Evolutionary conservation across 495 filamentous ascomycete genomes (phyloP).

Genomic region (Hyaloscypha hepaticicola): DNA sequence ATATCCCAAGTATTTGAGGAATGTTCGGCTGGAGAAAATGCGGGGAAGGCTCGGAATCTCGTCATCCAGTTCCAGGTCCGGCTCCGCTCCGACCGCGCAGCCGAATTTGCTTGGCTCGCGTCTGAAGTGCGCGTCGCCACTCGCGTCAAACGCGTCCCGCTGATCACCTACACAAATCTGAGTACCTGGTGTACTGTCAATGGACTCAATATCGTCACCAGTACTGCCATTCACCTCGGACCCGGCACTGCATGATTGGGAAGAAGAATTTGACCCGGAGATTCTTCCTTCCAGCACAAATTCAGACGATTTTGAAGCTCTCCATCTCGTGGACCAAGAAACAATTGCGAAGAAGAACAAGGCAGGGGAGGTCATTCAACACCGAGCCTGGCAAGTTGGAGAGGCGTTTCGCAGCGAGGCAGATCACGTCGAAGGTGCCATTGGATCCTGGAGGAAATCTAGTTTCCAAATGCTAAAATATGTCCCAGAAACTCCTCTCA

Average conservation of each 20-base stretch:
- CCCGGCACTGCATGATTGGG: slow-evolving; percentile 23
- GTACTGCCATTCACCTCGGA: slow-evolving; percentile 21
- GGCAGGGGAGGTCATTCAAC: slow-evolving; percentile 59
- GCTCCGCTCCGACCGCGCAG: background rate
- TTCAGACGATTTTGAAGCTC: slow-evolving; percentile 63
- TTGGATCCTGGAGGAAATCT: background rate
- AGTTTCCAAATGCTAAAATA: slow-evolving; percentile 9
- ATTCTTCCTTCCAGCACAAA: slow-evolving; percentile 19
- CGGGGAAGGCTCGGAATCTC: slow-evolving; percentile 1
- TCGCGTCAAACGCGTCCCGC: slow-evolving; percentile 19
- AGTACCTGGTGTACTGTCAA: slow-evolving; percentile 12
- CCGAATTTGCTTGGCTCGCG: background rate
- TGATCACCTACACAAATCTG: background rate
- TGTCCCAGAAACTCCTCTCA: slow-evolving; percentile 32
- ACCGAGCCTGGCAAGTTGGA: slow-evolving; percentile 55
- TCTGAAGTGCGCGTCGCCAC: slow-evolving; percentile 1
- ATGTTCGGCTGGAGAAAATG: background rate
- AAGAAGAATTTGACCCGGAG: slow-evolving; percentile 2
- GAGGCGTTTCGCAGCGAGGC: slow-evolving; percentile 64
- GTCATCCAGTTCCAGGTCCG: background rate
- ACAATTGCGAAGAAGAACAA: slow-evolving; percentile 47
- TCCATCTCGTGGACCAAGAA: slow-evolving; percentile 51
- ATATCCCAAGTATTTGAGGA: slow-evolving; percentile 10
- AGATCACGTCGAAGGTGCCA: slow-evolving; percentile 18
- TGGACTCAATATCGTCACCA: slow-evolving; percentile 24